These are phyloP conservation scores for Gamarada debralockiae DNA, from an alignment of 495 filamentous ascomycete species.

Conservation along the genomic window DNA sequence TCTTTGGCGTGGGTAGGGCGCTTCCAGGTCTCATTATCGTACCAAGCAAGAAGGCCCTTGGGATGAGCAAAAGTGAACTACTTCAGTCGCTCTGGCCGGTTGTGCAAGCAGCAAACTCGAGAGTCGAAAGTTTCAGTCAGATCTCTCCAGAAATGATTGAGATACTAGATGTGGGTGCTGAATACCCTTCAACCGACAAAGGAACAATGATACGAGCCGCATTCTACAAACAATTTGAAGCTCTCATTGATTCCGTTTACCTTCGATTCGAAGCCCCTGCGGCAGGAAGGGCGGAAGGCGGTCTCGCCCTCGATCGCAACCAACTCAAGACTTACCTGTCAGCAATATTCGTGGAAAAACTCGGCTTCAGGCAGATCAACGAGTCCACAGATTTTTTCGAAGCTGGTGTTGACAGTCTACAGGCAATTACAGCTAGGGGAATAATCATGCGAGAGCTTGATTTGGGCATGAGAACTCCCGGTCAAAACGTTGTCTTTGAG, in stretches of 20 bases:
- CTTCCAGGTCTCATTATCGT: conserved; percentile 54
- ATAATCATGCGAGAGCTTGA: conserved; percentile 37
- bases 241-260: conserved; percentile 45
- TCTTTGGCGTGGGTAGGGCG: conserved; percentile 50
- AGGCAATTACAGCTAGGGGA: conserved; percentile 41
- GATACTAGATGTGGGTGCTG: conserved; percentile 32
- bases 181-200: conserved; percentile 50
- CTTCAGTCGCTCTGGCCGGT: conserved; percentile 43
- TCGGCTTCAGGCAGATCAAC: conserved; percentile 26
- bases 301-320: conserved; percentile 29
- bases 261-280: conserved; percentile 22
- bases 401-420: conserved; percentile 45
- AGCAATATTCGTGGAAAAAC: conserved; percentile 21
- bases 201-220: conserved; percentile 51
- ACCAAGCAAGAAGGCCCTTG: conserved; percentile 29
- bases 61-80: conserved; percentile 33
- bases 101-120: conserved; percentile 45
- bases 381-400: conserved; percentile 38
- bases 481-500: conserved; percentile 46
- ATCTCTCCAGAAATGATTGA: conserved; percentile 47
- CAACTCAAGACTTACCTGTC: conserved; percentile 35
- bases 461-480: conserved; percentile 31
- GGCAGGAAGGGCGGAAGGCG: conserved; percentile 17
- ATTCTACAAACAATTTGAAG: conserved; percentile 40
- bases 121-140: conserved; percentile 48